Evolutionary conservation across 1,139 yeast genomes (phyloP).

Genomic region (Pichia sp.): DNA sequence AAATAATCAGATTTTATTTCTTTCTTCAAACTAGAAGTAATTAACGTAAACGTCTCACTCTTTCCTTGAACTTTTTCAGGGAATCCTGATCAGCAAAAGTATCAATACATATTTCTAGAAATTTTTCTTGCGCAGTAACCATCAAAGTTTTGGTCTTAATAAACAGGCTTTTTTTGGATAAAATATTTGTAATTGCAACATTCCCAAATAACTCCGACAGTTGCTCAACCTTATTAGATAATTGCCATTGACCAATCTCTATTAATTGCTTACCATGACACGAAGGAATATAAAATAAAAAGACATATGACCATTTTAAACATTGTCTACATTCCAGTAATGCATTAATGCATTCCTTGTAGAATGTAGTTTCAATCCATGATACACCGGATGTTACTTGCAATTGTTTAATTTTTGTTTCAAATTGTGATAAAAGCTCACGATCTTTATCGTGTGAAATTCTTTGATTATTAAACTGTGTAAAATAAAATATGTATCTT

Average conservation of each 20-base stretch:
- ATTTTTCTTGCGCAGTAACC: constrained; percentile 14
- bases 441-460: constrained; percentile 71
- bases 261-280: constrained; percentile 49
- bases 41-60: neutral
- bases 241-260: constrained; percentile 67
- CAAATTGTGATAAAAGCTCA: constrained; percentile 55
- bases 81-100: constrained; percentile 4
- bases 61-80: neutral
- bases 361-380: constrained; percentile 87
- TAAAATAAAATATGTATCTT: constrained; percentile 72
- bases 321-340: constrained; percentile 68
- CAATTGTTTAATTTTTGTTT: constrained; percentile 56
- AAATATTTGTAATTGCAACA: constrained; percentile 36
- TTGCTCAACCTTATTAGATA: constrained; percentile 72
- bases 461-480: constrained; percentile 72
- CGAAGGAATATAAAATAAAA: constrained; percentile 60
- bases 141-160: constrained; percentile 19
- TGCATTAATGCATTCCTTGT: constrained; percentile 63
- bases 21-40: too few species aligned
- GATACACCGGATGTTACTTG: constrained; percentile 62
- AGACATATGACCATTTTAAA: constrained; percentile 87
- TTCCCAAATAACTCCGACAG: constrained; percentile 69
- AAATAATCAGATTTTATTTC: too few species aligned
- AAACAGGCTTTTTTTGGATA: constrained; percentile 45
- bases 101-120: constrained; percentile 23